phyloP scores from a whole-genome alignment of 306 rosid genomes.

The Styphnolobium japonicum region DNA sequence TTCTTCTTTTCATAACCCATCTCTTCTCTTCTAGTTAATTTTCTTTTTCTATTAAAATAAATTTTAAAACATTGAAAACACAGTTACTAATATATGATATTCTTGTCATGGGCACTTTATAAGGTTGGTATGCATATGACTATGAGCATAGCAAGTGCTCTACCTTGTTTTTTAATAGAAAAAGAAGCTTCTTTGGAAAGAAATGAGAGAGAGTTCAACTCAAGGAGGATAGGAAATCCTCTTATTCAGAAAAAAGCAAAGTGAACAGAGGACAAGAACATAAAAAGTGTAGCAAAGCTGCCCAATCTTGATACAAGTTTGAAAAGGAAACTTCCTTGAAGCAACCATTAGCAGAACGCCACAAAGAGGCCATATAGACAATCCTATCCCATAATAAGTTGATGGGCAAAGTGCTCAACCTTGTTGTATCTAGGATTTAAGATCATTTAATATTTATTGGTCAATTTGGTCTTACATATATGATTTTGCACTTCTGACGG shows the following conservation, averaged over 20 bases:
- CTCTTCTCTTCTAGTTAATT: background rate
- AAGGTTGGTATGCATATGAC: background rate
- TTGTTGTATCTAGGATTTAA: background rate
- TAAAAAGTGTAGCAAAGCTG: background rate
- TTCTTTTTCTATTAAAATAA: background rate
- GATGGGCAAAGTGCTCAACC: background rate
- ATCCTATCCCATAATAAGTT: background rate
- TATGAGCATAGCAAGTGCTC: background rate
- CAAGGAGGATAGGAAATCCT: background rate
- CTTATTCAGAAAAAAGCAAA: background rate
- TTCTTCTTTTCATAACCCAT: background rate
- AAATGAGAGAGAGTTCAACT: background rate
- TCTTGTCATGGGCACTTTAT: background rate
- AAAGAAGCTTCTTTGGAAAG: background rate
- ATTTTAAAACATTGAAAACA: too few species aligned
- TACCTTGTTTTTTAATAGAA: background rate
- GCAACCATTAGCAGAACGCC: background rate
- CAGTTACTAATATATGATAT: too few species aligned
- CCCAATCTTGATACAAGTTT: background rate
- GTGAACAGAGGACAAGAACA: background rate
- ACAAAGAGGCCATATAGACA: background rate
- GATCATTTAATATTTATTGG: background rate
- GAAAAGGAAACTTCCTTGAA: background rate
- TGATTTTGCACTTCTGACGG: background rate
- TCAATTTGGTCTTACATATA: background rate